These are phyloP conservation scores for Porcisia hertigi DNA, from an alignment of 208 protist genomes.

Conservation along the genomic window DNA sequence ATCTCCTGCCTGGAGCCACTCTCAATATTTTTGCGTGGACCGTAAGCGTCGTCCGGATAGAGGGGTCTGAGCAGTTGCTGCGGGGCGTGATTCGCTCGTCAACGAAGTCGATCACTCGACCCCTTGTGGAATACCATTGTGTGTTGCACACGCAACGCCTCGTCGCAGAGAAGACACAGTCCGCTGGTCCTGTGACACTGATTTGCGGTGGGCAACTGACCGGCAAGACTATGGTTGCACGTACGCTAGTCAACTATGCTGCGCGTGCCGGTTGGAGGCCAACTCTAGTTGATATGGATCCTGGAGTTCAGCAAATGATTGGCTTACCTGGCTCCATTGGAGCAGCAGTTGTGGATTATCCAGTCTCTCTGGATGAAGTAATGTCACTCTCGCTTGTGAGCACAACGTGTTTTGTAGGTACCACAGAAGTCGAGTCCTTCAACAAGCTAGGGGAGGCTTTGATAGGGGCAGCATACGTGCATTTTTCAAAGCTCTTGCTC, in stretches of 20 bases:
- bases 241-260: constrained; percentile 77
- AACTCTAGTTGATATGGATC: constrained; percentile 76
- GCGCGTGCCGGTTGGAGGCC: constrained; percentile 76
- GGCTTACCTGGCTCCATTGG: constrained; percentile 66
- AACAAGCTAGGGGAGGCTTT: constrained; percentile 33
- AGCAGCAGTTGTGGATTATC: constrained; percentile 71
- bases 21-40: constrained; percentile 72
- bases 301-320: constrained; percentile 51
- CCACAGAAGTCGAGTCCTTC: constrained; percentile 55
- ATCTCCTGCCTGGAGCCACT: constrained; percentile 54
- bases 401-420: constrained; percentile 81
- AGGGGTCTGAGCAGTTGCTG: constrained; percentile 65
- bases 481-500: constrained; percentile 50
- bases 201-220: constrained; percentile 63
- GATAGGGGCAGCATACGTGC: constrained; percentile 62
- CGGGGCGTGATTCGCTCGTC: constrained; percentile 51
- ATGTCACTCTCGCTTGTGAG: constrained; percentile 48
- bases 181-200: constrained; percentile 60
- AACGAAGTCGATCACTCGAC: constrained; percentile 49
- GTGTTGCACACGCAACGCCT: constrained; percentile 56
- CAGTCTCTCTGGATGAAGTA: constrained; percentile 68
- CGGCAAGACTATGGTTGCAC: constrained; percentile 52
- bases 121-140: constrained; percentile 86
- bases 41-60: constrained; percentile 52
- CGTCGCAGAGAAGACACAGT: constrained; percentile 39